Percentiles rank a stretch among this genome's conserved stretches.
These are phyloP conservation scores for Boletus sp. DNA, from an alignment of 768 basidiomycete genomes.

Conservation along the genomic window DNA sequence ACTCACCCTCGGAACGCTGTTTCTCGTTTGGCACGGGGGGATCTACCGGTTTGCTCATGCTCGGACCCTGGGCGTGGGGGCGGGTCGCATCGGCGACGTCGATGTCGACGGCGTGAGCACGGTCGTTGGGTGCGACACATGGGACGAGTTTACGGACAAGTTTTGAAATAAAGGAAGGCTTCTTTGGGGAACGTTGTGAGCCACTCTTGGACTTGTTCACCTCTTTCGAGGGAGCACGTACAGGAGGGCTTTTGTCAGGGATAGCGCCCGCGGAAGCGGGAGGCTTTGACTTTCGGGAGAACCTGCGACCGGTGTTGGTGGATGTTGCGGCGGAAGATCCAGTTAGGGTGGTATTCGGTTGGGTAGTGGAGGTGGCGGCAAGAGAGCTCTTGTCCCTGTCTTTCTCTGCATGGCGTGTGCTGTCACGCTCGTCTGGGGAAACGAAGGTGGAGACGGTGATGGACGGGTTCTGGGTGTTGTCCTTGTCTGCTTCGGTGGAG, in stretches of 20 bases:
- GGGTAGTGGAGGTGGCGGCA: slow-evolving; percentile 41
- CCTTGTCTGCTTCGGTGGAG: slow-evolving; percentile 36
- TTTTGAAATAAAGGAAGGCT: slow-evolving; percentile 57
- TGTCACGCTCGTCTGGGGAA: slow-evolving; percentile 33
- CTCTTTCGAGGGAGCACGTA: slow-evolving; percentile 33
- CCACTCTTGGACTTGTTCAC: slow-evolving; percentile 33
- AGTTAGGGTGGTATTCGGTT: slow-evolving; percentile 33
- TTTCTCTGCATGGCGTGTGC: slow-evolving; percentile 30
- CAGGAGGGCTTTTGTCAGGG: slow-evolving; percentile 30
- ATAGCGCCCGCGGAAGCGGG: slow-evolving; percentile 15
- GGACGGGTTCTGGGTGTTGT: slow-evolving; percentile 34
- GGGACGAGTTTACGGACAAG: slow-evolving; percentile 63
- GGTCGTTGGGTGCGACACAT: slow-evolving; percentile 53
- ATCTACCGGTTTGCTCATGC: slow-evolving; percentile 22
- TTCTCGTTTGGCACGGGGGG: slow-evolving; percentile 28
- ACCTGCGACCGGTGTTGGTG: slow-evolving; percentile 24
- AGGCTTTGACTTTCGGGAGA: slow-evolving; percentile 29
- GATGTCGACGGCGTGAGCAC: slow-evolving; percentile 44
- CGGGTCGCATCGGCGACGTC: slow-evolving; percentile 27
- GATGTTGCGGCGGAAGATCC: slow-evolving; percentile 23
- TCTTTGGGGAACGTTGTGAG: slow-evolving; percentile 35
- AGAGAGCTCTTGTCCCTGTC: slow-evolving; percentile 49
- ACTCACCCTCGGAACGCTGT: slow-evolving; percentile 21
- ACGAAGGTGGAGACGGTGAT: slow-evolving; percentile 33
- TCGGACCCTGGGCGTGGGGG: slow-evolving; percentile 16